Base-by-base conservation (phyloP, 2,329 filamentous ascomycete genomes). In the Fusarium annulatum region DNA sequence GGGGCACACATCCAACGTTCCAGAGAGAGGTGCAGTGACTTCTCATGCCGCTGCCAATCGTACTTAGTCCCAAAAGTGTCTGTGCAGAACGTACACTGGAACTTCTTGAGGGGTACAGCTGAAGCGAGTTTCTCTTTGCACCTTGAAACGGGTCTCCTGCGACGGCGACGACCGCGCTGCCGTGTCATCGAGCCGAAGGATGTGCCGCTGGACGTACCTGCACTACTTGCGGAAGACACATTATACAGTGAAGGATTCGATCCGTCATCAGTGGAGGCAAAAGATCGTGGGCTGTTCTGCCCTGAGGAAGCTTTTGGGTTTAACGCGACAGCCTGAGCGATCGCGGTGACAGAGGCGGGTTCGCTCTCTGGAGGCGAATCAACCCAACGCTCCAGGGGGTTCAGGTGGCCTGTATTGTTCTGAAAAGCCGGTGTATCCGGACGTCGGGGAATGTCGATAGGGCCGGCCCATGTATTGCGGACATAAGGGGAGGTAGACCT, bases 271-370 rank as follows among this genome's bases (percentile, higher is more conserved):
- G 48, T 51, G 8, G 28, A 51, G 1, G 21, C 21, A 0, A 33
- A 51, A 1, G 48, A 51, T 3, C 21, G 21, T 0, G 48, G 28
- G 2, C 15, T 51, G 3, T 18, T 51, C 21, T 33, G 28, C 1
- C 21, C 28, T 0, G n/a, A 33, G 15, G 7, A 19, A 7, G 0
- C 2, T 0, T 33, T 2, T 1, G 48, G 23, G 21, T 33, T 51
- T 0, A 1, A 19, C 0, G 48, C 48, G 2, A 51, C 48, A 2
- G 48, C 48, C 2, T 1, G 3, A 3, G 48, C 48, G 21, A 51
- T 51, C 0, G 48, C 48, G 2, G 48, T 51, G 28, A 34, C 48
- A 3, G 28, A 51, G 2, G 48, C 48, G 3, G 48, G 48, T 14
- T 51, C 48, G 0, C 23, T 33, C 3, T 51, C 48, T 2, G 48